Percentiles rank a stretch among this genome's conserved stretches.
phyloP scores from a whole-genome alignment of 768 basidiomycete species.

The Mrakia hoshinonis region DNA sequence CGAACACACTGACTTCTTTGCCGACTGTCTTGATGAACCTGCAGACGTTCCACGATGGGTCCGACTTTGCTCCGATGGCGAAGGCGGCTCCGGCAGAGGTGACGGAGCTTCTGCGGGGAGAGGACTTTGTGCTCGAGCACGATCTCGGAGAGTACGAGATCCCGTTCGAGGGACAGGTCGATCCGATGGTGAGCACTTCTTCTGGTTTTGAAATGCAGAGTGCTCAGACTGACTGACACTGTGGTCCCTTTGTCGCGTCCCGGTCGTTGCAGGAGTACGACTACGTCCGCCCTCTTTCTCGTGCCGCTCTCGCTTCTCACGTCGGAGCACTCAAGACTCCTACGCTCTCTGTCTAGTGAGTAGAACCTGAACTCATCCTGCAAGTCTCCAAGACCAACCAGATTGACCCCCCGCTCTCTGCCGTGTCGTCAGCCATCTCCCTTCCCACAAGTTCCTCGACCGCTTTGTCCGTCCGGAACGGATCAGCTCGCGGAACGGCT shows the following conservation, averaged over 20 bases:
- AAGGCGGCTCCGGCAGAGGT: constrained; percentile 22
- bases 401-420: neutral
- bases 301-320: constrained; percentile 17
- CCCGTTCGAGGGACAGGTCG: constrained; percentile 18
- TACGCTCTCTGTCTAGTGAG: constrained; percentile 27
- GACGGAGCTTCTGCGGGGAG: constrained; percentile 25
- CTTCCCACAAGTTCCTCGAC: constrained; percentile 16
- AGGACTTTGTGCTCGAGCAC: constrained; percentile 23
- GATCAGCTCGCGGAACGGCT: neutral
- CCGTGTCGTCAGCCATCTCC: constrained; percentile 15
- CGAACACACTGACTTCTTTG: neutral
- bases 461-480: constrained; percentile 8
- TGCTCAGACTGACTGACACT: neutral
- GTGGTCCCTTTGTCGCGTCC: neutral
- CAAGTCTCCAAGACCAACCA: too few relatives aligned
- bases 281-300: constrained; percentile 27
- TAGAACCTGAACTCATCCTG: neutral
- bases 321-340: constrained; percentile 28
- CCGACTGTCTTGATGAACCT: neutral
- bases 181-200: constrained; percentile 10
- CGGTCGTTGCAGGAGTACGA: constrained; percentile 25
- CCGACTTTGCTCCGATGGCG: constrained; percentile 26
- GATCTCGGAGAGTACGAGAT: constrained; percentile 25
- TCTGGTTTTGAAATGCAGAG: neutral
- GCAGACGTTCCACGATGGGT: constrained; percentile 29